Conservation (phyloP, 2,329 filamentous ascomycete species). For the Blastomyces gilchristii region DNA sequence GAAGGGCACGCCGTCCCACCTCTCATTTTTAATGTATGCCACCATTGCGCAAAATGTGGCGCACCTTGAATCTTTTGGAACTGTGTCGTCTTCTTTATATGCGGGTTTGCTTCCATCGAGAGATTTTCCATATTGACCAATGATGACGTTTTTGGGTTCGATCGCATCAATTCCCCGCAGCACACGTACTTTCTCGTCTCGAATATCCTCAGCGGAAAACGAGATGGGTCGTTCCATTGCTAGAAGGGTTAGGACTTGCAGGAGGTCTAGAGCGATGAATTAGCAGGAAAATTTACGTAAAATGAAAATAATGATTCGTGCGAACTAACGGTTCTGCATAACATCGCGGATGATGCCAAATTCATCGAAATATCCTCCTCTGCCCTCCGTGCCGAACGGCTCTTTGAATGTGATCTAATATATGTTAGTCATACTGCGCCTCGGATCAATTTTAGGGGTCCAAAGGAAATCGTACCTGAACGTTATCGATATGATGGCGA, state of each 20-base stretch:
- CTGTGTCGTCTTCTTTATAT: conserved; percentile 98
- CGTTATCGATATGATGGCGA: conserved; percentile 97
- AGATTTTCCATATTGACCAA: conserved; percentile 95
- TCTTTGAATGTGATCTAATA: conserved; percentile 89
- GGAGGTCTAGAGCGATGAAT: conserved; percentile 48
- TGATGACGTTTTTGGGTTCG: conserved; percentile 99
- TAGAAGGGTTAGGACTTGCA: conserved; percentile 90
- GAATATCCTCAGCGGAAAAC: conserved; percentile 95
- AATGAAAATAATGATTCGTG: background rate
- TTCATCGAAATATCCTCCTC: conserved; percentile 97
- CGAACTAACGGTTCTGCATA: conserved; percentile 81
- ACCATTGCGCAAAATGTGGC: conserved; percentile 97
- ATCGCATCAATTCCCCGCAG: conserved; percentile 87
- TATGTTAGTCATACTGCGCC: conserved; percentile 1
- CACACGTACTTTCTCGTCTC: conserved; percentile 94
- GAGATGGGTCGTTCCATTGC: conserved; percentile 98
- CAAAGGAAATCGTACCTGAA: conserved; percentile 49
- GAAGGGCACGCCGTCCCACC: conserved; percentile 98
- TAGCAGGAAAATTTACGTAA: background rate
- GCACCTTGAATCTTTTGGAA: conserved; percentile 93
- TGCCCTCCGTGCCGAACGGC: conserved; percentile 94
- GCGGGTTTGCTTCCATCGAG: conserved; percentile 91
- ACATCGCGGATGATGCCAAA: conserved; percentile 99
- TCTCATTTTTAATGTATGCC: conserved; percentile 98
- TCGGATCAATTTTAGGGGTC: background rate